These are phyloP conservation scores for Quercus gilva DNA, from an alignment of 306 rosid species.

Conservation along the genomic window DNA sequence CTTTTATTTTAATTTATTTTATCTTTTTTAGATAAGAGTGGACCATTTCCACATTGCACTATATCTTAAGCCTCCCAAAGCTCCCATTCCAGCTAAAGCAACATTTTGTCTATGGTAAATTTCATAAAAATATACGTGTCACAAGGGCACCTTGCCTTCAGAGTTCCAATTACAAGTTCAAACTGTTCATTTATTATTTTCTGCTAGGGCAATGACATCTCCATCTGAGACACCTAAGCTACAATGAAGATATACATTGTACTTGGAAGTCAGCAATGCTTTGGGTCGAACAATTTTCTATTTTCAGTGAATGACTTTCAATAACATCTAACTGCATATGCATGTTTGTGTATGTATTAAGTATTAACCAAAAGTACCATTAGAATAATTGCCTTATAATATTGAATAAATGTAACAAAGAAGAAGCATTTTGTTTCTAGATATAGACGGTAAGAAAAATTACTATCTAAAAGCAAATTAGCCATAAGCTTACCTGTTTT, in stretches of 20 bases:
- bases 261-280: not conserved
- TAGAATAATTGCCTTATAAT: not conserved
- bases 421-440: not conserved
- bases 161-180: not conserved
- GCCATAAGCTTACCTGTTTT: not conserved
- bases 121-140: not conserved
- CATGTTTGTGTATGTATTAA: not conserved
- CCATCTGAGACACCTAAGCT: not conserved
- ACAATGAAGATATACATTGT: not conserved
- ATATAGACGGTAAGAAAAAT: not conserved
- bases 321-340: not conserved
- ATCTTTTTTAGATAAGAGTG: no score
- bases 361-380: not conserved
- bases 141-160: not conserved
- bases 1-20: no score
- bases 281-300: not conserved
- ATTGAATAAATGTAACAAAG: not conserved
- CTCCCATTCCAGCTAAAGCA: not conserved
- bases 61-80: not conserved
- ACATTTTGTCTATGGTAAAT: not conserved
- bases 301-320: not conserved
- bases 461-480: conserved; percentile 6
- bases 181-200: not conserved
- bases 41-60: not conserved
- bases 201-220: not conserved